These are phyloP conservation scores for Cytospora piceicola DNA, from an alignment of 2,329 filamentous ascomycete species.

Conservation along the genomic window DNA sequence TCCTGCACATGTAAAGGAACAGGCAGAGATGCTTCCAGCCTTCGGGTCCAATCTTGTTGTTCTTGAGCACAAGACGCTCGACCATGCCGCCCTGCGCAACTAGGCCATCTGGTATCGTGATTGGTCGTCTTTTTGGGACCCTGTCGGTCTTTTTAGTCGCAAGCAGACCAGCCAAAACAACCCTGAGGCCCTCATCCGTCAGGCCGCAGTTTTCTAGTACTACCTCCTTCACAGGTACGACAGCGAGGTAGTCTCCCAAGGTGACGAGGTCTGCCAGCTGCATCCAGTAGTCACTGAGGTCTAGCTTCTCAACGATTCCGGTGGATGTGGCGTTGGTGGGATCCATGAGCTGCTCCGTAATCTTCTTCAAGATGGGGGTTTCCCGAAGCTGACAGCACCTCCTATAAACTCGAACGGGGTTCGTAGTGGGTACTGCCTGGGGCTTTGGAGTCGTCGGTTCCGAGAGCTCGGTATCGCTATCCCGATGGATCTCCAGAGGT, in stretches of 20 bases:
- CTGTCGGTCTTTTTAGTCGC: constrained; percentile 71
- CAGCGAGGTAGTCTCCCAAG: constrained; percentile 88
- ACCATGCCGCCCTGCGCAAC: constrained; percentile 71
- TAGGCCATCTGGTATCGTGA: constrained; percentile 42
- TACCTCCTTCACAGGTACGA: constrained; percentile 87
- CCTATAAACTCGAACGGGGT: constrained; percentile 89
- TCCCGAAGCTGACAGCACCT: constrained; percentile 93
- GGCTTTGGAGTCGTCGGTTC: constrained; percentile 47
- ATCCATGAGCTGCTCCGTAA: constrained; percentile 83
- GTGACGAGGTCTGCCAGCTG: constrained; percentile 83
- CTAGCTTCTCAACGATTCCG: constrained; percentile 80
- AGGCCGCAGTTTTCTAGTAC: constrained; percentile 86
- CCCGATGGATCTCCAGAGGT: constrained; percentile 79
- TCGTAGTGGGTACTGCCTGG: constrained; percentile 78
- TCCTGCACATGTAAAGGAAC: constrained; percentile 88
- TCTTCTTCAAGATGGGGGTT: constrained; percentile 87
- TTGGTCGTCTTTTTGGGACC: constrained; percentile 48
- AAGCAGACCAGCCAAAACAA: constrained; percentile 83
- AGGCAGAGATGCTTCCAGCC: constrained; percentile 91
- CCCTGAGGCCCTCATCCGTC: constrained; percentile 82
- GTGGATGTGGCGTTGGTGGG: constrained; percentile 67
- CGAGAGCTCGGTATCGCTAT: constrained; percentile 59
- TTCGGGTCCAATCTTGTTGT: constrained; percentile 85
- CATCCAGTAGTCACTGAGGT: constrained; percentile 83
- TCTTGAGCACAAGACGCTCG: constrained; percentile 85